A percentile compares a stretch with the other conserved stretches of the same genome.
Evolutionary conservation across 1,139 yeast genomes (phyloP).

Genomic region (Hemisphaericaspora xylofermentans): DNA sequence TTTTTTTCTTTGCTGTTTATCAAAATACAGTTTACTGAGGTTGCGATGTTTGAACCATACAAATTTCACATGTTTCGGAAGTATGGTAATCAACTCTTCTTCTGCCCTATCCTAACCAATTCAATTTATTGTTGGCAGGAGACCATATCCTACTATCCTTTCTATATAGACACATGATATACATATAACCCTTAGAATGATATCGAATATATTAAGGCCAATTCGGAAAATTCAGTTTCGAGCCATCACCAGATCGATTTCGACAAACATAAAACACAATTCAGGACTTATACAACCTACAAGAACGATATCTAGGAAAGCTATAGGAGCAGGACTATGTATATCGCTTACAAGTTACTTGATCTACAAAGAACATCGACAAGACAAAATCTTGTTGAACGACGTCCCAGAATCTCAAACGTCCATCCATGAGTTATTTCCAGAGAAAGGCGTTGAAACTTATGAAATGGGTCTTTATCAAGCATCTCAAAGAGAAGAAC

Average conservation of each 20-base stretch:
- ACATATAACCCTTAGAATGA: not conserved
- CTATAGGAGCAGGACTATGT: constrained; percentile 5
- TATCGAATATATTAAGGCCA: not conserved
- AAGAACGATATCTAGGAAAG: not conserved
- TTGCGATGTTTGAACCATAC: too few relatives aligned
- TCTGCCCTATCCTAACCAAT: too few relatives aligned
- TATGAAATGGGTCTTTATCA: constrained; percentile 64
- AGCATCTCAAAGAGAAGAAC: constrained; percentile 59
- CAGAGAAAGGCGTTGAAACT: constrained; percentile 55
- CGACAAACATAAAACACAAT: not conserved
- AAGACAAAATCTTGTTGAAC: constrained; percentile 20
- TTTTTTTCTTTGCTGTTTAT: too few relatives aligned
- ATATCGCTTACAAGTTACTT: constrained; percentile 8
- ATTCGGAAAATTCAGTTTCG: not conserved
- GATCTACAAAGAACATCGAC: constrained; percentile 3
- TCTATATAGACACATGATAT: not conserved
- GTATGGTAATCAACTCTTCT: too few relatives aligned
- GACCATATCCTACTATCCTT: too few relatives aligned
- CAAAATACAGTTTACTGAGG: too few relatives aligned
- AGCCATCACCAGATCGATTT: not conserved
- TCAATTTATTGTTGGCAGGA: too few relatives aligned
- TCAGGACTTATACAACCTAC: not conserved
- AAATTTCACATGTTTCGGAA: too few relatives aligned
- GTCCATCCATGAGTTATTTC: constrained; percentile 37
- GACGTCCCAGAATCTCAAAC: constrained; percentile 37